These are phyloP conservation scores for Sclerotinia nivalis DNA, from an alignment of 2,329 filamentous ascomycete species.

Conservation along the genomic window DNA sequence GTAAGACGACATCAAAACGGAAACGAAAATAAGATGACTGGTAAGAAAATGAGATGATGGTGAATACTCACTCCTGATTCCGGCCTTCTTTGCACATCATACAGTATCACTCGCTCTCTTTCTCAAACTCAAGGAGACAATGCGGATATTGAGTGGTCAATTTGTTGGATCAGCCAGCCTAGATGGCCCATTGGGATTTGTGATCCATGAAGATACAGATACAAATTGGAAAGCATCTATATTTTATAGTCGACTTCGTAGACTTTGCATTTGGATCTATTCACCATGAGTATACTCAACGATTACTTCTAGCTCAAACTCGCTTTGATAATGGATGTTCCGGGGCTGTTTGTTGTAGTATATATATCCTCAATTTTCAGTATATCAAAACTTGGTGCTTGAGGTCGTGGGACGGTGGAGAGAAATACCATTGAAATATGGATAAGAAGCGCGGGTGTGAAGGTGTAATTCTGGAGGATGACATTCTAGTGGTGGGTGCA, in stretches of 20 bases:
- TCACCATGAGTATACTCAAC: no score
- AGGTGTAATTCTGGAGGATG: no score
- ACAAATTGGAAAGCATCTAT: neutral
- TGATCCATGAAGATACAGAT: neutral
- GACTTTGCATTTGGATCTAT: rapidly evolving
- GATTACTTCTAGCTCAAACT: neutral
- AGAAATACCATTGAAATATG: no score
- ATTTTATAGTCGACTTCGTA: neutral
- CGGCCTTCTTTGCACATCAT: neutral
- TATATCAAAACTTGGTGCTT: no score
- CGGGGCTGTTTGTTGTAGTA: neutral
- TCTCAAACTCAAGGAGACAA: neutral
- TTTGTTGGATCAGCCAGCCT: neutral
- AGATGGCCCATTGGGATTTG: neutral
- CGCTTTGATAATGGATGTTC: neutral
- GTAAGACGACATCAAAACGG: no score
- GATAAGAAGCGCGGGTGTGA: no score
- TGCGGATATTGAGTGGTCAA: neutral
- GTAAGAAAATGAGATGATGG: neutral
- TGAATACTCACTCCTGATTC: neutral
- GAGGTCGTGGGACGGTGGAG: no score
- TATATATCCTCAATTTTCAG: no score
- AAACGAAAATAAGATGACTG: no score
- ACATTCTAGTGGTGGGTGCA: neutral
- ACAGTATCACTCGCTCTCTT: no score